These are phyloP conservation scores for Cymbopogon citratus DNA, from an alignment of 176 grass and related monocot species.

Conservation along the genomic window DNA sequence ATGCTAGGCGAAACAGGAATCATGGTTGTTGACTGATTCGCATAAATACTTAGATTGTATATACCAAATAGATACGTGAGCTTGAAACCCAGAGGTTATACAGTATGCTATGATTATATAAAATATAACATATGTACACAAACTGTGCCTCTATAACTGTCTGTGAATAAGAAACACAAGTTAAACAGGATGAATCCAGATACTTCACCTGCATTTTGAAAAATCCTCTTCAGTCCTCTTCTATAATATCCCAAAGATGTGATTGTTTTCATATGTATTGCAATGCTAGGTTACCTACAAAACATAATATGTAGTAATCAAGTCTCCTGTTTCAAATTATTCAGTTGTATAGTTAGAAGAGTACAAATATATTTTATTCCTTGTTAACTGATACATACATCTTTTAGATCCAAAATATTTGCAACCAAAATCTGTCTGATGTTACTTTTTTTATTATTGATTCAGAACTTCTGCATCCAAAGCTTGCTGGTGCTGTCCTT, in stretches of 20 bases:
- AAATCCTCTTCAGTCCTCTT: not conserved
- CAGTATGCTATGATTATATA: not conserved
- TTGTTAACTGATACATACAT: slow-evolving; percentile 18
- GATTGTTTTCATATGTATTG: not conserved
- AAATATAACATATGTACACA: not conserved
- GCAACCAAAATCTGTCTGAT: not conserved
- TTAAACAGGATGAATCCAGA: not conserved
- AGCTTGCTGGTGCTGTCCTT: slow-evolving; percentile 64
- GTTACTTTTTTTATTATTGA: not conserved
- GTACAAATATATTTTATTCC: not conserved
- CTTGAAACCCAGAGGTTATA: not conserved
- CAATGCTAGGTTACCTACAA: not conserved
- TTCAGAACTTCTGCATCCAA: slow-evolving; percentile 39
- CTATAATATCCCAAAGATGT: not conserved
- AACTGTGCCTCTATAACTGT: not conserved
- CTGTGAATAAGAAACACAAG: not conserved
- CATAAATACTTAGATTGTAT: not conserved
- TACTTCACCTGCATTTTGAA: not conserved
- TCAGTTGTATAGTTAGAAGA: not conserved
- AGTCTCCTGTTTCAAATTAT: not conserved
- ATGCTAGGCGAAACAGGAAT: not conserved
- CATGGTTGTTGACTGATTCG: not conserved
- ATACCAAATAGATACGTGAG: not conserved
- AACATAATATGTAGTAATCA: not conserved
- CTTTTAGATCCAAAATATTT: not conserved